These are phyloP conservation scores for Ormosia semicastrata DNA, from an alignment of 306 rosid species.

Conservation along the genomic window DNA sequence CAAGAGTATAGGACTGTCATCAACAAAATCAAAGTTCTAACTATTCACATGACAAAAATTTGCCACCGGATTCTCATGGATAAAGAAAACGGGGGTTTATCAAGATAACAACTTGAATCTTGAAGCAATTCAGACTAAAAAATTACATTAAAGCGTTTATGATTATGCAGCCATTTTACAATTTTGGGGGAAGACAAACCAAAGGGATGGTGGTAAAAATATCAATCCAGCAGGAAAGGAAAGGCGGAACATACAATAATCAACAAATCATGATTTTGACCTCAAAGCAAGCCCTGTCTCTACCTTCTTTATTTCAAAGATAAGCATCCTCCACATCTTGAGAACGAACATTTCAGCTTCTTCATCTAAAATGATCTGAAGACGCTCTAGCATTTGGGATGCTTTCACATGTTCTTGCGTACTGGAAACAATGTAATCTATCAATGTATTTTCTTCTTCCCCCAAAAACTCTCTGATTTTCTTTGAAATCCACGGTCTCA, in stretches of 20 bases:
- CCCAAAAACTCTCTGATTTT: constrained; percentile 90
- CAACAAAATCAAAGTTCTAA: not conserved
- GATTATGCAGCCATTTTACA: constrained; percentile 30
- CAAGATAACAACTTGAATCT: constrained; percentile 23
- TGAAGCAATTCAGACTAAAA: constrained; percentile 30
- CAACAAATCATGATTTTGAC: constrained; percentile 48
- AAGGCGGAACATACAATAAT: too few species aligned
- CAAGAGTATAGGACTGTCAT: not conserved
- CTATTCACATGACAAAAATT: constrained; percentile 32
- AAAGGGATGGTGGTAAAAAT: not conserved
- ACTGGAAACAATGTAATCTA: constrained; percentile 91
- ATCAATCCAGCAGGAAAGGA: constrained; percentile 15
- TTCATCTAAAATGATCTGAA: constrained; percentile 90
- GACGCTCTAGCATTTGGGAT: constrained; percentile 88
- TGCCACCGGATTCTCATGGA: constrained; percentile 33
- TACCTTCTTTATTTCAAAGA: constrained; percentile 96
- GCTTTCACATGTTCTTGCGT: constrained; percentile 94
- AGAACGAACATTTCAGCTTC: constrained; percentile 99
- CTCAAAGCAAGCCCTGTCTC: constrained; percentile 77
- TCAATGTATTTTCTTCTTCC: constrained; percentile 90
- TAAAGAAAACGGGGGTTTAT: constrained; percentile 8
- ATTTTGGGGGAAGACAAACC: constrained; percentile 12
- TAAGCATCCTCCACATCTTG: constrained; percentile 99
- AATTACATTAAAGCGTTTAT: not conserved
- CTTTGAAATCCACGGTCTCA: constrained; percentile 99